Percentiles rank a stretch among this genome's conserved stretches.
Conservation (phyloP, 108 stramenopile species). For the Nitzschia inconspicua region DNA sequence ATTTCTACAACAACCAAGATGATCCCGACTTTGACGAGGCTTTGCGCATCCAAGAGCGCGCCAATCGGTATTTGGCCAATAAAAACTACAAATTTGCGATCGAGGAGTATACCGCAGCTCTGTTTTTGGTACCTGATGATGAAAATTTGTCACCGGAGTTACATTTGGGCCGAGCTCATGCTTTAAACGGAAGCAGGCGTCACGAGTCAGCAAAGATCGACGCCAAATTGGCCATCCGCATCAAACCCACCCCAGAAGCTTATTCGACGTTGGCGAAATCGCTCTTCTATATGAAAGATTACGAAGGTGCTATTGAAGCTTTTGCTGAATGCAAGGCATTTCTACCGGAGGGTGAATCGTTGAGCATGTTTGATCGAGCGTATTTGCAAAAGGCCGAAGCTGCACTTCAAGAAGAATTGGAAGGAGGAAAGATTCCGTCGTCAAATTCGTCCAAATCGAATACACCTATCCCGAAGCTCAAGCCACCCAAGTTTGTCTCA, state of each 20-base stretch:
- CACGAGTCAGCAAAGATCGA: constrained; percentile 81
- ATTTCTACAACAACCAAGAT: constrained; percentile 30
- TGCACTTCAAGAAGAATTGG: constrained; percentile 50
- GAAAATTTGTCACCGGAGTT: constrained; percentile 72
- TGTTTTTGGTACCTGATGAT: constrained; percentile 83
- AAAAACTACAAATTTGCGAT: constrained; percentile 80
- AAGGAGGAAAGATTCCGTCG: constrained; percentile 1
- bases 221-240: constrained; percentile 65
- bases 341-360: constrained; percentile 54
- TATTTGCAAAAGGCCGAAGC: constrained; percentile 76
- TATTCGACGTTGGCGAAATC: constrained; percentile 86
- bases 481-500: constrained; percentile 83
- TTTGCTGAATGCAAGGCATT: constrained; percentile 61
- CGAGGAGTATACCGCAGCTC: constrained; percentile 84
- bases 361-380: constrained; percentile 83
- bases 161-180: constrained; percentile 80
- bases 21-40: constrained; percentile 91
- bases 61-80: constrained; percentile 59
- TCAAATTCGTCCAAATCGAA: constrained; percentile 10
- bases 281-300: constrained; percentile 80
- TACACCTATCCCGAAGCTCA: constrained; percentile 73
- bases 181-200: constrained; percentile 78
- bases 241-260: constrained; percentile 73
- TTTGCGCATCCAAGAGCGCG: constrained; percentile 77
- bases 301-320: constrained; percentile 62